Percentiles rank a stretch among this genome's conserved stretches.
These are phyloP conservation scores for Zoysia japonica DNA, from an alignment of 176 grass and related monocot genomes.

Conservation along the genomic window DNA sequence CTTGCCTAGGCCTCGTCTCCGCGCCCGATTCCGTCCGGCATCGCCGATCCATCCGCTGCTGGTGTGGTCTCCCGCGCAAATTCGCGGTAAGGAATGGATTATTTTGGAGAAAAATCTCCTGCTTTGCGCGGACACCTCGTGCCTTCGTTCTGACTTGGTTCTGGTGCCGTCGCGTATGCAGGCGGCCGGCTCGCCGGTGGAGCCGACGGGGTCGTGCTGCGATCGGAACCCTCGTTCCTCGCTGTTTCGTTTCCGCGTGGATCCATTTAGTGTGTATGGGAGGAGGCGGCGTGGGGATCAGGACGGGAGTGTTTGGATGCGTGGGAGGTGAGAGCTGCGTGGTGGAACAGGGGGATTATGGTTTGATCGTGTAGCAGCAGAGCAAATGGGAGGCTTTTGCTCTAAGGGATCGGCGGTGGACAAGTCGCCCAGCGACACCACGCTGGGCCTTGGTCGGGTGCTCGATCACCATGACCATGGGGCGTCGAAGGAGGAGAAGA, in stretches of 20 bases:
- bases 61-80: constrained; percentile 7
- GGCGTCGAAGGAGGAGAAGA: constrained; percentile 34
- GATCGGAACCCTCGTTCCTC: neutral
- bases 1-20: neutral
- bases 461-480: constrained; percentile 43
- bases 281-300: constrained; percentile 26
- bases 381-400: constrained; percentile 73
- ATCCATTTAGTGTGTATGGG: constrained; percentile 26
- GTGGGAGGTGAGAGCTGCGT: constrained; percentile 15
- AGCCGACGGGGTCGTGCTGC: constrained; percentile 18
- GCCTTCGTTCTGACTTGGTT: neutral
- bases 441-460: constrained; percentile 52
- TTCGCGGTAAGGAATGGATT: constrained; percentile 5
- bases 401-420: constrained; percentile 82
- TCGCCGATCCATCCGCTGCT: constrained; percentile 25
- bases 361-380: constrained; percentile 15
- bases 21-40: neutral
- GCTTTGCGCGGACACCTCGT: neutral
- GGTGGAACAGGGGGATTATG: constrained; percentile 18
- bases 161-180: constrained; percentile 9
- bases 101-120: neutral
- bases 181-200: constrained; percentile 11
- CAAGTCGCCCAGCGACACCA: constrained; percentile 96
- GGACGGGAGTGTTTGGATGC: constrained; percentile 21
- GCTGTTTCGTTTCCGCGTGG: constrained; percentile 26